Conservation (phyloP, 371 early-diverging fungal species). For the Mucor mucedo region DNA sequence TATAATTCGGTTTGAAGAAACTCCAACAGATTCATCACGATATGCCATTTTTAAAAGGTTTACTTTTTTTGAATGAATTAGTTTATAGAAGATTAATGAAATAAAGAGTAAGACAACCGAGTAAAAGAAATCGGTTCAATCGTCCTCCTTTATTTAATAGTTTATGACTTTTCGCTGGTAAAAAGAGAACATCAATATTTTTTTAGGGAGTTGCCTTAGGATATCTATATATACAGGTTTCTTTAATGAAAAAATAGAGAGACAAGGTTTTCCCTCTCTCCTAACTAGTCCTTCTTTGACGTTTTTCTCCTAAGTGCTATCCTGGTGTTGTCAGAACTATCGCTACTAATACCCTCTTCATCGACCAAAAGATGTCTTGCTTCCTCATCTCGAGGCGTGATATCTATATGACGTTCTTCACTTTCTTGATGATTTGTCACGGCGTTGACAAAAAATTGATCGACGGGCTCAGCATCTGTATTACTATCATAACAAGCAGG, state of each 20-base stretch:
- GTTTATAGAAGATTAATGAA: background rate
- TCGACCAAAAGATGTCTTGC: slow-evolving; percentile 4
- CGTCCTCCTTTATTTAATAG: background rate
- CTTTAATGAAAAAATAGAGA: background rate
- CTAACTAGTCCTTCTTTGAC: slow-evolving; percentile 10
- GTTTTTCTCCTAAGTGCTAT: slow-evolving; percentile 6
- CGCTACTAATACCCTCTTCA: slow-evolving; percentile 6
- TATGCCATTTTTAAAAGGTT: background rate
- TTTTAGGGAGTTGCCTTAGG: background rate
- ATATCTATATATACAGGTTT: slow-evolving; percentile 10
- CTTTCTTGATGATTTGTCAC: background rate
- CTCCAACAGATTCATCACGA: slow-evolving; percentile 24
- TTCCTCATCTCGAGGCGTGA: background rate
- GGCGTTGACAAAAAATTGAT: background rate
- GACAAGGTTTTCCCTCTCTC: background rate
- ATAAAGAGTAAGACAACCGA: background rate
- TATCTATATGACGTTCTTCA: background rate
- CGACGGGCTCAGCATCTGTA: background rate
- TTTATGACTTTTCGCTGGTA: background rate
- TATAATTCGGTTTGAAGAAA: slow-evolving; percentile 29
- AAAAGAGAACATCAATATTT: background rate
- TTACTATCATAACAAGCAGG: slow-evolving; percentile 3
- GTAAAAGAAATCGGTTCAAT: background rate
- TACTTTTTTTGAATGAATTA: background rate
- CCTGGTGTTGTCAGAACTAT: background rate